Base-by-base conservation (phyloP, 805 yeast species). In the Candida khao-thaluensis region DNA sequence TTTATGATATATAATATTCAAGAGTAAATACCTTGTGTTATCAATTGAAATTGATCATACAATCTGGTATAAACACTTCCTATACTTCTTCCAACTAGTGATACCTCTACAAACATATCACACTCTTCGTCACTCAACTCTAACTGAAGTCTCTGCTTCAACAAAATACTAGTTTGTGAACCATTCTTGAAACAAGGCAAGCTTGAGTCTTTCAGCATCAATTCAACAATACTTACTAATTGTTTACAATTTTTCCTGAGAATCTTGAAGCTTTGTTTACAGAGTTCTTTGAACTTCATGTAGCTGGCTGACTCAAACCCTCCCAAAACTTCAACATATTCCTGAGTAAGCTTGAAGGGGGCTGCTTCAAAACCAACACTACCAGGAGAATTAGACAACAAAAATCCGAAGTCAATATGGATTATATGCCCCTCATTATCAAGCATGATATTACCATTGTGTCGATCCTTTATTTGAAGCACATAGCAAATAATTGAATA, bases 321-420 rank as follows among this genome's bases (percentile, higher is more conserved):
- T 8, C 95, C 99, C 49, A 93, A 59, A 3, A 93, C 60, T 22
- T 90, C 97, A 16, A 91, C 79, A 51, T 93, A 93, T 53, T 93
- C 99, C 43, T 72, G 71, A 0, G 98, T 88, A 12, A 93, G 69
- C 58, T 93, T 93, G 71, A 93, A 93, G 1, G 99, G 97, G 1
- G 98, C 96, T 1, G 96, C 95, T 57, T 93, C 99, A 59, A 93
- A 90, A 0, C 97, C 96, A 40, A 93, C 89, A 35, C 95, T 84
- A 3, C 99, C 99, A 0, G 99, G 99, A 0, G 97, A 83, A 56
- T 93, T 91, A 0, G 96, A 87, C 2, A 91, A 69, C 57, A 91
- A 63, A 59, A 88, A 91, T 0, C 99, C 99, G 66, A 93, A 93
- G 63, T 93, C 99, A 51, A 93, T 93, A 60, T 87, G 95, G 32